Evolutionary conservation across 1,284 basidiomycete genomes (phyloP).

Genomic region (Cryptococcus neoformans): DNA sequence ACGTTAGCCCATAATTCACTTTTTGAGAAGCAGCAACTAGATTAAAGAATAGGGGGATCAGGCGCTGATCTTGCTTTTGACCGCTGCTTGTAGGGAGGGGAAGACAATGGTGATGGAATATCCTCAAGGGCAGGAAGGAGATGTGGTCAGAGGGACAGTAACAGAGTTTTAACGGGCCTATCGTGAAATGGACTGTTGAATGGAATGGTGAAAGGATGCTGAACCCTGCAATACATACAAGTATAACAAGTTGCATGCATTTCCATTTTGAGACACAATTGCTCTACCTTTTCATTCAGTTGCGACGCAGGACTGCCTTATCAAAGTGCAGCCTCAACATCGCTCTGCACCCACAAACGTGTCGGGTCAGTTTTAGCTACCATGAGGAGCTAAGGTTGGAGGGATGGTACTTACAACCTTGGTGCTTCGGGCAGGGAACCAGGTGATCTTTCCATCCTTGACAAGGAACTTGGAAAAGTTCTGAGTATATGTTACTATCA

Average conservation of each 20-base stretch:
- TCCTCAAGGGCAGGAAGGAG: neutral
- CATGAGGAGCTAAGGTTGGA: neutral
- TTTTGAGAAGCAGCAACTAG: too few relatives aligned
- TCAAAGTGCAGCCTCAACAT: constrained; percentile 31
- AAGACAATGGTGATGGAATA: neutral
- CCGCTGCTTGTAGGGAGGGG: neutral
- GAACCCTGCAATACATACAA: too few relatives aligned
- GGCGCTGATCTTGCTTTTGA: neutral
- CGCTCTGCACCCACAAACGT: constrained; percentile 15
- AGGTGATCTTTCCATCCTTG: constrained; percentile 52
- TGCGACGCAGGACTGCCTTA: neutral
- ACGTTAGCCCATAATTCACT: constrained; percentile 3
- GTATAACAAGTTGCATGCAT: neutral
- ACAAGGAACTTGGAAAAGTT: constrained; percentile 54
- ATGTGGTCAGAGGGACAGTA: too few relatives aligned
- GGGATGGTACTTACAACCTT: constrained; percentile 42
- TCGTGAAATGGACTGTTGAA: neutral
- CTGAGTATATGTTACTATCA: constrained; percentile 21
- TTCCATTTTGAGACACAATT: neutral
- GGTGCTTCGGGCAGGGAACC: constrained; percentile 52
- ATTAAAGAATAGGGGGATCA: too few relatives aligned
- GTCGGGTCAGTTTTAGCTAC: constrained; percentile 2
- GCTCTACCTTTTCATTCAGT: neutral
- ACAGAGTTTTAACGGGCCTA: too few relatives aligned
- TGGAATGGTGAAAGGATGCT: neutral